These are phyloP conservation scores for Hippophae gyantsensis DNA, from an alignment of 306 rosid species.

Conservation along the genomic window DNA sequence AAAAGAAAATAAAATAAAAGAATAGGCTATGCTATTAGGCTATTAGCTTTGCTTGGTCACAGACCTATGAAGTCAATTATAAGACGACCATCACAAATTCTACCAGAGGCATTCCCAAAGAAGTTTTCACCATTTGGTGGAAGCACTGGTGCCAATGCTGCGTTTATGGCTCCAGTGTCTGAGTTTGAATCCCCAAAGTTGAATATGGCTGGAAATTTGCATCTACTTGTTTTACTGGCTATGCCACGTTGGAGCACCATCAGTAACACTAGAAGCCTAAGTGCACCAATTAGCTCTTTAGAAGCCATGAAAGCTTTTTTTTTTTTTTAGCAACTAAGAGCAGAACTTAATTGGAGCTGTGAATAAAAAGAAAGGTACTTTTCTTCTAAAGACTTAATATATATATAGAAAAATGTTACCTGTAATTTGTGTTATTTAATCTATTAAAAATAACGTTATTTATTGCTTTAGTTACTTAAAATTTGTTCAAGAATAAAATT, in stretches of 20 bases:
- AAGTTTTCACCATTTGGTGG: conserved; percentile 77
- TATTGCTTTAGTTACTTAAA: too few relatives aligned
- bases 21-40: too few relatives aligned
- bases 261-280: conserved; percentile 14
- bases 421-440: too few relatives aligned
- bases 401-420: too few relatives aligned
- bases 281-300: conserved; percentile 11
- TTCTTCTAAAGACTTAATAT: too few relatives aligned
- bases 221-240: conserved; percentile 12
- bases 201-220: conserved; percentile 67
- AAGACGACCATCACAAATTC: conserved; percentile 76
- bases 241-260: neutral
- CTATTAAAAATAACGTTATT: too few relatives aligned
- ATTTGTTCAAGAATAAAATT: too few relatives aligned
- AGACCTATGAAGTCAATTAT: conserved; percentile 62
- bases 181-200: conserved; percentile 97
- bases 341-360: too few relatives aligned
- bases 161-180: conserved; percentile 69
- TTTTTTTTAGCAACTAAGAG: neutral
- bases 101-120: conserved; percentile 67
- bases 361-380: too few relatives aligned
- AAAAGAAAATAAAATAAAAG: conserved; percentile 1
- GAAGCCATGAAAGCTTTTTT: conserved; percentile 1
- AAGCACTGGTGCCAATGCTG: conserved; percentile 30
- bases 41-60: neutral